A percentile compares a stretch with the other conserved stretches of the same genome.
These are phyloP conservation scores for Trametes sp. DNA, from an alignment of 1,284 basidiomycete species.

Conservation along the genomic window DNA sequence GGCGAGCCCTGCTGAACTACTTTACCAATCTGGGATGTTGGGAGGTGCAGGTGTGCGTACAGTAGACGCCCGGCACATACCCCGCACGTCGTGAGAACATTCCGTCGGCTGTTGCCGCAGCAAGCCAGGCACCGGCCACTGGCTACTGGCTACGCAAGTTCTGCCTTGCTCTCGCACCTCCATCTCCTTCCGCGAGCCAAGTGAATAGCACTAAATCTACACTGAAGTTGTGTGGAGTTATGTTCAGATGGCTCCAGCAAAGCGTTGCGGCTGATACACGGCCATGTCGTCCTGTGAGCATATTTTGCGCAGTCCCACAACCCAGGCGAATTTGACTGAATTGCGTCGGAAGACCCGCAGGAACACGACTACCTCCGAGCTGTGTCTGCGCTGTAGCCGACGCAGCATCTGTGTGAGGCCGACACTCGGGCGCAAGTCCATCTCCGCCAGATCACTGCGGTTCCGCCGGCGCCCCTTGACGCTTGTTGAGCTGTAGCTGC, in stretches of 20 bases:
- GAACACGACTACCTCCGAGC: too few relatives aligned
- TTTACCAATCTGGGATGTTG: constrained; percentile 2
- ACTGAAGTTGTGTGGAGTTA: background rate
- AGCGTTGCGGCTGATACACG: background rate
- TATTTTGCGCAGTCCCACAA: background rate
- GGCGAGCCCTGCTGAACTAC: background rate
- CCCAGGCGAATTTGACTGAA: background rate
- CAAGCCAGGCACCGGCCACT: background rate
- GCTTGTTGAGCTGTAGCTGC: background rate
- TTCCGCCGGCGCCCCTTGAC: background rate
- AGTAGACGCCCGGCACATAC: background rate
- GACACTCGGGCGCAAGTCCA: background rate
- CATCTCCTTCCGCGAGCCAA: background rate
- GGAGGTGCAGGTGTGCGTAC: background rate
- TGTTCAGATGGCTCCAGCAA: background rate
- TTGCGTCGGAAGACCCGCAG: background rate
- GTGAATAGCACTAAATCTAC: too few relatives aligned
- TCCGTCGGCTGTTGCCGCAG: background rate
- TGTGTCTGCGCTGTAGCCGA: background rate
- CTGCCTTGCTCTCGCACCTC: background rate
- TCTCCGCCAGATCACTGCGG: background rate
- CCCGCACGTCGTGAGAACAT: background rate
- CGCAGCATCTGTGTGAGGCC: background rate
- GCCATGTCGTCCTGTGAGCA: background rate
- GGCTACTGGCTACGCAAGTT: background rate